Conservation (phyloP, 2,329 filamentous ascomycete genomes). For the Neonectria ditissima region DNA sequence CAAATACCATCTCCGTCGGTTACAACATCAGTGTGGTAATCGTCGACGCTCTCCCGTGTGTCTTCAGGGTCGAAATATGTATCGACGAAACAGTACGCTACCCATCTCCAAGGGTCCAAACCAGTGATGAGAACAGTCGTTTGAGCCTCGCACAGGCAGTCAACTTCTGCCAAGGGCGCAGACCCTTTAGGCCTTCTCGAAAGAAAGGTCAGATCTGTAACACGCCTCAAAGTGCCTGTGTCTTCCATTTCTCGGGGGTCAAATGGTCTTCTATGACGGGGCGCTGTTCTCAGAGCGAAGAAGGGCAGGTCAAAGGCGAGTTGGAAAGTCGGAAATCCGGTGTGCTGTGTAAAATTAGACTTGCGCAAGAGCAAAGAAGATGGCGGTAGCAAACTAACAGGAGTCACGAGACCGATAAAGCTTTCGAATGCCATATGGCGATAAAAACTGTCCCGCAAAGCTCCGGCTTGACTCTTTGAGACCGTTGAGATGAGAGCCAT, state of each 20-base stretch:
- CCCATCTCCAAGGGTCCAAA: neutral
- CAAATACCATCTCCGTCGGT: too few relatives aligned
- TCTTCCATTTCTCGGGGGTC: neutral
- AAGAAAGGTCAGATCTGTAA: slow-evolving; percentile 3
- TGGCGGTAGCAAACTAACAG: neutral
- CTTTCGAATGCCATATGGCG: slow-evolving; percentile 4
- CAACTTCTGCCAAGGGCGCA: accelerated
- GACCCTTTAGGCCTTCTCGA: too few relatives aligned
- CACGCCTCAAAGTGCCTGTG: neutral
- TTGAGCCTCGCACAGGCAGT: slow-evolving; percentile 27
- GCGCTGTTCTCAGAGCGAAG: neutral
- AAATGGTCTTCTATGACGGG: neutral
- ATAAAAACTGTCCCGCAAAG: neutral
- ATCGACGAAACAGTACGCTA: slow-evolving; percentile 22
- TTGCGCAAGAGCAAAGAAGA: neutral
- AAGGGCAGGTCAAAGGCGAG: slow-evolving; percentile 11
- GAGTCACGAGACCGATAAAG: neutral
- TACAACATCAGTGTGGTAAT: neutral
- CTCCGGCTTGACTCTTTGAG: neutral
- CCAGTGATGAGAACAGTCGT: slow-evolving; percentile 7
- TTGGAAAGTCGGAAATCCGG: slow-evolving; percentile 3
- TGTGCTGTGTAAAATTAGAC: neutral
- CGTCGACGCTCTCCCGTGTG: neutral
- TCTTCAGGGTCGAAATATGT: slow-evolving; percentile 11
- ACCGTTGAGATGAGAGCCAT: slow-evolving; percentile 16